These are phyloP conservation scores for Phellinidium pouzarii DNA, from an alignment of 1,284 basidiomycete species.

Conservation along the genomic window DNA sequence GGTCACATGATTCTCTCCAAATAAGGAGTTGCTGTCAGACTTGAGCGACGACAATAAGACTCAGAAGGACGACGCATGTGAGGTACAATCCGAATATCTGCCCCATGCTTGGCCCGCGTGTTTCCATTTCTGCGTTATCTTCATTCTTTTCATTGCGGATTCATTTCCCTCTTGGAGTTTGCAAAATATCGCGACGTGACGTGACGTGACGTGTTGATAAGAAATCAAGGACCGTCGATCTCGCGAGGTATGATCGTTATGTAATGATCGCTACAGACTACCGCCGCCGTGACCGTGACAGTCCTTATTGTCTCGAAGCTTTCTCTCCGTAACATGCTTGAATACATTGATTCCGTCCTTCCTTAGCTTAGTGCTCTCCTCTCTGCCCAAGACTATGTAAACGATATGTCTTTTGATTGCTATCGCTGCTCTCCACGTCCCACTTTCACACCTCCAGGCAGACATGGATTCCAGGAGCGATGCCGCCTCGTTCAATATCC, in stretches of 20 bases:
- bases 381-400: neutral
- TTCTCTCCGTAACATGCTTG: neutral
- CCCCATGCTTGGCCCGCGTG: neutral
- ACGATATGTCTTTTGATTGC: neutral
- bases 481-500: neutral
- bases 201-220: too few species aligned
- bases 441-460: neutral
- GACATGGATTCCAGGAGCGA: constrained; percentile 12
- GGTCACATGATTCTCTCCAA: neutral
- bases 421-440: neutral
- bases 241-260: too few species aligned
- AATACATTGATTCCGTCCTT: neutral
- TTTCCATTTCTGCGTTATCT: too few species aligned
- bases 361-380: too few species aligned
- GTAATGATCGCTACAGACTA: too few species aligned
- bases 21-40: neutral
- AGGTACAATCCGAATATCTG: constrained; percentile 6
- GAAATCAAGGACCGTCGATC: too few species aligned
- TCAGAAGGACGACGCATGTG: too few species aligned
- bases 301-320: constrained; percentile 12
- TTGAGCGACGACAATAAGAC: constrained; percentile 13
- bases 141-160: too few species aligned
- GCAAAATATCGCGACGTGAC: too few species aligned
- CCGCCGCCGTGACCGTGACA: too few species aligned
- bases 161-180: neutral